Evolutionary conservation across 2,329 filamentous ascomycete genomes (phyloP), one percentile per base, ranked within the genome.

Genomic region (Ceratocystis diversiconidia): DNA sequence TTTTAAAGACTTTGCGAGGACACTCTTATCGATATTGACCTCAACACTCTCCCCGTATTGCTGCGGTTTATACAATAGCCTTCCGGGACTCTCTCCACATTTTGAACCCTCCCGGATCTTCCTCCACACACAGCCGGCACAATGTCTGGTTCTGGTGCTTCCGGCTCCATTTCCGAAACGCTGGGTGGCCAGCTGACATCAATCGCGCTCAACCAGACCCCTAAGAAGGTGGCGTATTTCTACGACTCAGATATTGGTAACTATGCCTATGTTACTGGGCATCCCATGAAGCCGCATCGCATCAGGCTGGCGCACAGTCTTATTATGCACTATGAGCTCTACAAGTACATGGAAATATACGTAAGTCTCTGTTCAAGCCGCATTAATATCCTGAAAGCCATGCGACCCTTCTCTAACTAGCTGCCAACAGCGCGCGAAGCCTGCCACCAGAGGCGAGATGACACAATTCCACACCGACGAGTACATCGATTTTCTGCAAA

Each of bases 281-380:
- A 99, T 79, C 94, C 94, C 52, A 99, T 99, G 94, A 99, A 99
- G 76, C 94, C 94, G 69, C 96, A 96, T 83, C 88, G 94, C 25
- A 87, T 99, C 72, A 90, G 92, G 22, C 79, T 99, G 70, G 95
- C 94, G 62, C 96, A 99, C 75, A 94, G 95, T 72, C 82, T 99
- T 70, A 91, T 99, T 65, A 88, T 97, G 80, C 91, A 94, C 67
- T 97, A 97, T 78, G 90, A 92, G 68, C 84, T 97, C 68, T 95
- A 97, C 76, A 88, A 94, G 75, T 92, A 92, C 72, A 96, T 99
- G 88, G 92, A 97, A 74, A 87, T 95, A 60, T 96, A 96, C 74
- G 86, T 94, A 72, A 82, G 92, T 75, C 73, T 77, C 30, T 74
- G 80, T 55, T 52, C 50, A 41, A 8, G 10, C 19, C 19, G 32